Conservation (phyloP, 257 asterid species). For the Plantago ovata region DNA sequence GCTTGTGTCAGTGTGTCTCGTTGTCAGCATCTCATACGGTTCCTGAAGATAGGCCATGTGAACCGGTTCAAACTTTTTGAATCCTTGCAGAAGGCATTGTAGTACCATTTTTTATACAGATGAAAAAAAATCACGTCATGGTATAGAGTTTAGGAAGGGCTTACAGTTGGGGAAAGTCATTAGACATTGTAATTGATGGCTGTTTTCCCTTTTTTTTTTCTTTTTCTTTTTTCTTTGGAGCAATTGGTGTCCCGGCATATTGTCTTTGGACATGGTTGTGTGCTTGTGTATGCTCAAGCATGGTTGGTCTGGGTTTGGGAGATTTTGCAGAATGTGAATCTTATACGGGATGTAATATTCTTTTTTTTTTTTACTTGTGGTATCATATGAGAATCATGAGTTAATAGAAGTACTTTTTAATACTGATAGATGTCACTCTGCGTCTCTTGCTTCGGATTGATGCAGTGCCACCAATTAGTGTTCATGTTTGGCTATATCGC, state of each 20-base stretch:
- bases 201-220: constrained; percentile 9
- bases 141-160: constrained; percentile 3
- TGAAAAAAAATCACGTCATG: constrained; percentile 23
- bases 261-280: constrained; percentile 25
- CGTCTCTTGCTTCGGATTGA: too few relatives aligned
- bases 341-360: constrained; percentile 2
- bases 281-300: constrained; percentile 9
- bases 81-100: constrained; percentile 30
- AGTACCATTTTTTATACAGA: constrained; percentile 37
- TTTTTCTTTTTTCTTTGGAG: constrained; percentile 13
- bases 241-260: constrained; percentile 21
- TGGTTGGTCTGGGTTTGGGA: constrained; percentile 19
- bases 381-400: not conserved
- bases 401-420: too few relatives aligned
- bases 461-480: too few relatives aligned
- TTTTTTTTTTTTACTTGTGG: not conserved
- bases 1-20: constrained; percentile 26
- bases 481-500: too few relatives aligned
- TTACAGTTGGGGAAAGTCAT: not conserved
- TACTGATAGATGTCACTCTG: too few relatives aligned
- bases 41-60: constrained; percentile 17
- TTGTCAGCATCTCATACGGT: constrained; percentile 10
- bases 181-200: constrained; percentile 9
- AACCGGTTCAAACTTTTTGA: too few relatives aligned
- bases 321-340: constrained; percentile 20